Conservation (phyloP, 805 yeast species). For the Sugiyamaella lignohabitans region DNA sequence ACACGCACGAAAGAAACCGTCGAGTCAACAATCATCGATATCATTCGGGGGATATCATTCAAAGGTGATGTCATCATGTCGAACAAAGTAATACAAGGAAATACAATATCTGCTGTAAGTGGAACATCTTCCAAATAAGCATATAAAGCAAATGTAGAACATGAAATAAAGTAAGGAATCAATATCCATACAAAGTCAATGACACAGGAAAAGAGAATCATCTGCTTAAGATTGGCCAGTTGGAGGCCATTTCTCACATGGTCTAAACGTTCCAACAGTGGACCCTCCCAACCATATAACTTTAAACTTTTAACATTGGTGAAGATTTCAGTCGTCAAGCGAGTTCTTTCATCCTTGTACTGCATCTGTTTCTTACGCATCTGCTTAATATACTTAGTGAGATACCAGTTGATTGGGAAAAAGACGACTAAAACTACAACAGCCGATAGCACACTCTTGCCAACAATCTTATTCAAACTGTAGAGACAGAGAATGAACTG, state of each 20-base stretch:
- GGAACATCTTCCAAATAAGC: constrained; percentile 56
- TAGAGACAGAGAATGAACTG: constrained; percentile 71
- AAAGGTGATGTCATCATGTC: constrained; percentile 44
- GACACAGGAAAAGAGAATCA: constrained; percentile 66
- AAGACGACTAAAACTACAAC: constrained; percentile 66
- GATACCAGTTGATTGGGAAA: constrained; percentile 69
- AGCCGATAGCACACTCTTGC: constrained; percentile 93
- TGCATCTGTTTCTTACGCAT: constrained; percentile 80
- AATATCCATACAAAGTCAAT: constrained; percentile 72
- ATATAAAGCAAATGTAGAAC: constrained; percentile 81
- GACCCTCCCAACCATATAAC: constrained; percentile 92
- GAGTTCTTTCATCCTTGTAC: constrained; percentile 84
- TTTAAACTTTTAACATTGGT: constrained; percentile 87
- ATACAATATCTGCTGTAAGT: constrained; percentile 80
- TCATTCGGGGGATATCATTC: constrained; percentile 45
- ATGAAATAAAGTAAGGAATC: constrained; percentile 85
- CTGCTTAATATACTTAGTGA: constrained; percentile 62
- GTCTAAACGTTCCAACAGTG: constrained; percentile 66
- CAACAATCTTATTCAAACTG: constrained; percentile 66
- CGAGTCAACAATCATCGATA: constrained; percentile 32
- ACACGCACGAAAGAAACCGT: constrained; percentile 41
- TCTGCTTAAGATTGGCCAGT: constrained; percentile 62
- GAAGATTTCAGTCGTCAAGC: constrained; percentile 77
- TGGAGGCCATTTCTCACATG: constrained; percentile 86
- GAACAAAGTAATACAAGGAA: constrained; percentile 52